Evolutionary conservation across 345 rosid genomes (phyloP), one percentile per base, ranked within the genome.

Genomic region (Xanthoceras sorbifolium): DNA sequence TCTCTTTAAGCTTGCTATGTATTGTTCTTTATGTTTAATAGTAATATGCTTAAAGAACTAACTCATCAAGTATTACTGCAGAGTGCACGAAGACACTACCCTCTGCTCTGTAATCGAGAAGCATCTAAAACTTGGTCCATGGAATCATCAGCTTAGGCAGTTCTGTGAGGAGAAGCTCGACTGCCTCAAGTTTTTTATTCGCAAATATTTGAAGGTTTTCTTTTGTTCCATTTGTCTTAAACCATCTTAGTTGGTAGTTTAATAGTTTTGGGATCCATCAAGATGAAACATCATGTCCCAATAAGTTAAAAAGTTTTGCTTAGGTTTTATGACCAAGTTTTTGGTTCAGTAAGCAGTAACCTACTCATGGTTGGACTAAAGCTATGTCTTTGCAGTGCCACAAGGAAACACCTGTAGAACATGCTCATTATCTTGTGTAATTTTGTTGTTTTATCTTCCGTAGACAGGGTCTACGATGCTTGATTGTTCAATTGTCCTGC

Each of bases 51-150:
- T 38, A n/a, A 62, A 36, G 5, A 54, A 50, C 64, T 75, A 65
- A 67, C 70, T 38, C 40, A 23, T 80, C 66, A 50, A 34, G 31
- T 72, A 2, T 73, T 74, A 32, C 77, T 71, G 5, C 91, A 95
- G 99, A 55, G 84, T 93, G 64, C 75, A 82, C 23, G 98, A 96
- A 85, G 93, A 91, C 82, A 78, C 80, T 59, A 87, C 34, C 52
- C 84, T 96, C 17, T 76, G 67, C 78, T 83, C 92, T 25, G 81
- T 90, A 76, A 79, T 96, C 26, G 81, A 82, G 84, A 91, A 86
- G 78, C 98, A 92, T 86, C 89, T 96, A 76, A 84, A 82, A 72
- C 92, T 93, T 29, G 86, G 98, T 42, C 94, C 98, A 6, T 90
- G 98, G 92, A 88, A 80, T 79, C 86, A 90, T 86, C 71, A 82